Percentiles rank a stretch among this genome's conserved stretches.
Evolutionary conservation across 1,139 yeast species (phyloP).

Genomic region (Chernovozyma aurita): DNA sequence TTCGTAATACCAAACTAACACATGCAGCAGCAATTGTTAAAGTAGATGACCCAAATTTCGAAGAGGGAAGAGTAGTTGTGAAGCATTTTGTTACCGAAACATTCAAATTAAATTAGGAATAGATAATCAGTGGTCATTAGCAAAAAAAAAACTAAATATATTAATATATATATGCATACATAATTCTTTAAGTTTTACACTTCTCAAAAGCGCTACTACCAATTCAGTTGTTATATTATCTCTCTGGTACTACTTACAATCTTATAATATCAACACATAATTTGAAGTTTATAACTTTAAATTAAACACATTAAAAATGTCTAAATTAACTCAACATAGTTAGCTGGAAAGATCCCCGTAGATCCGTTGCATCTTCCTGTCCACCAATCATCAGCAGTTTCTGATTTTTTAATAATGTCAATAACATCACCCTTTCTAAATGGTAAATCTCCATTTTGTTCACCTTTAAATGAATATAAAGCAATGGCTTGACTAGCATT

Average conservation of each 20-base stretch:
- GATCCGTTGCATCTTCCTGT: conserved; percentile 81
- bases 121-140: conserved; percentile 1
- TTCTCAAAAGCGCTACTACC: too few relatives aligned
- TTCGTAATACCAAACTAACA: conserved; percentile 59
- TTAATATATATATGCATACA: neutral
- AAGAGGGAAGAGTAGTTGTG: conserved; percentile 67
- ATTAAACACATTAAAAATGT: too few relatives aligned
- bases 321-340: conserved; percentile 79
- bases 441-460: conserved; percentile 84
- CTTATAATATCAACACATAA: too few relatives aligned
- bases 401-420: conserved; percentile 77
- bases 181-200: neutral
- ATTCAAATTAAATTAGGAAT: conserved; percentile 15
- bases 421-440: conserved; percentile 96
- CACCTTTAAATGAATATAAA: conserved; percentile 81
- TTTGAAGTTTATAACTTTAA: too few relatives aligned
- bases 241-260: too few relatives aligned
- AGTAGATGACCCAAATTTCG: conserved; percentile 44
- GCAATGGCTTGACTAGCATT: conserved; percentile 82
- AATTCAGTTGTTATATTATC: too few relatives aligned
- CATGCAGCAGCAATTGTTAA: conserved; percentile 84
- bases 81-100: conserved; percentile 54
- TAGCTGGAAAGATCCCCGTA: conserved; percentile 96
- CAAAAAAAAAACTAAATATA: conserved; percentile 4
- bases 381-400: conserved; percentile 97